These are phyloP conservation scores for Zasmidium angulare DNA, from an alignment of 2,329 filamentous ascomycete genomes.

Conservation along the genomic window DNA sequence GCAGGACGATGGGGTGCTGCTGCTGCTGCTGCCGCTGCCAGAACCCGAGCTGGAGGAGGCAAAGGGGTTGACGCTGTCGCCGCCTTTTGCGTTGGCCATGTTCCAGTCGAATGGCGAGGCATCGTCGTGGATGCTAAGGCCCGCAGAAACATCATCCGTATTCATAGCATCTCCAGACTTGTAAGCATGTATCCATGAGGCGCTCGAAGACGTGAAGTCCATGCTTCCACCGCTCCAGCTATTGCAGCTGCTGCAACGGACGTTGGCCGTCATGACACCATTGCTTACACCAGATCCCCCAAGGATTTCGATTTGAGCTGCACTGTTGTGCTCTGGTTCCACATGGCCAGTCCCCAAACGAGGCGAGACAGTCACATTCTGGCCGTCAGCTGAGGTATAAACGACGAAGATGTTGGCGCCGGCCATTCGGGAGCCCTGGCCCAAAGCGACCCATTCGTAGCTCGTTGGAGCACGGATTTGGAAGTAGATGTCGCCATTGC, in stretches of 20 bases:
- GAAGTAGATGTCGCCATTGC: conserved; percentile 58
- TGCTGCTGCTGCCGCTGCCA: neutral
- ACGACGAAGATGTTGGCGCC: conserved; percentile 60
- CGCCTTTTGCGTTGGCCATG: conserved; percentile 51
- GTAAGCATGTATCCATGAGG: conserved; percentile 53
- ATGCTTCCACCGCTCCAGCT: conserved; percentile 54
- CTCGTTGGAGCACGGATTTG: conserved; percentile 55
- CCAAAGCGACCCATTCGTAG: conserved; percentile 57
- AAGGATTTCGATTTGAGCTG: conserved; percentile 49
- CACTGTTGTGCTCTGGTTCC: conserved; percentile 44
- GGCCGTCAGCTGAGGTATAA: conserved; percentile 53
- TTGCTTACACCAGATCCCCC: conserved; percentile 55
- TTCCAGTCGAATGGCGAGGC: conserved; percentile 47
- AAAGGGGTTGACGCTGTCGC: conserved; percentile 47
- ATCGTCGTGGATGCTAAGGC: conserved; percentile 48
- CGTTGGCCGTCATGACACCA: conserved; percentile 56
- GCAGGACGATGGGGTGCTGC: too few species aligned
- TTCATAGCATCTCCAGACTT: conserved; percentile 49
- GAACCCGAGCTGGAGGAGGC: conserved; percentile 1
- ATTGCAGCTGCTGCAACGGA: conserved; percentile 55
- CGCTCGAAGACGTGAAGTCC: conserved; percentile 46
- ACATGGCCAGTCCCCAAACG: conserved; percentile 47
- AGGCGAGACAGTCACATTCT: conserved; percentile 59
- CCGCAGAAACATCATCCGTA: conserved; percentile 45
- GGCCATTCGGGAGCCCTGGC: conserved; percentile 55